Percentiles rank a stretch among this genome's conserved stretches.
These are phyloP conservation scores for Evernia prunastri DNA, from an alignment of 495 filamentous ascomycete species.

Conservation along the genomic window DNA sequence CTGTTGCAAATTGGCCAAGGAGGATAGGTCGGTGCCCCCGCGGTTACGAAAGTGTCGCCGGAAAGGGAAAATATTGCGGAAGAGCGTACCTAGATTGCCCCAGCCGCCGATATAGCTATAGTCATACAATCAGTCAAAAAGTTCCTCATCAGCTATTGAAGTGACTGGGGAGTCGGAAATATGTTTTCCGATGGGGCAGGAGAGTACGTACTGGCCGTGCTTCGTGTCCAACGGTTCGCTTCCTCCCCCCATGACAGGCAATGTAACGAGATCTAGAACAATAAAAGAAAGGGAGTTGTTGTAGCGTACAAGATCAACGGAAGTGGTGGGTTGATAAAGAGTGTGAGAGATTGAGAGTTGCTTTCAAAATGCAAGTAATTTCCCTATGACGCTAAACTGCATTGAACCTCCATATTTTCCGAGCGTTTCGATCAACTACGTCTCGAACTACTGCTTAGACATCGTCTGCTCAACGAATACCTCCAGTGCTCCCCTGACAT, in stretches of 20 bases:
- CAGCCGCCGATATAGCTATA: conserved; percentile 75
- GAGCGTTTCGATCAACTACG: conserved; percentile 4
- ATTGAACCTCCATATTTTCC: conserved; percentile 38
- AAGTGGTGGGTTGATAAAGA: background rate
- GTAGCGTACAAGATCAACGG: background rate
- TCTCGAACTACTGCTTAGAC: conserved; percentile 17
- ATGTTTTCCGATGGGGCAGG: background rate
- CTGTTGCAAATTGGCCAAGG: conserved; percentile 7
- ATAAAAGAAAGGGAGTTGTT: conserved; percentile 30
- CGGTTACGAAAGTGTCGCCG: background rate
- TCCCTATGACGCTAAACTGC: conserved; percentile 34
- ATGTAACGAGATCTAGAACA: conserved; percentile 28
- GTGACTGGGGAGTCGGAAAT: background rate
- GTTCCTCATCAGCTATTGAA: background rate
- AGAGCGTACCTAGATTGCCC: conserved; percentile 74
- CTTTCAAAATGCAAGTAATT: background rate
- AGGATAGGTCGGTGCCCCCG: background rate
- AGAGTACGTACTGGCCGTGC: conserved; percentile 62
- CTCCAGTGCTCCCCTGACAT: background rate
- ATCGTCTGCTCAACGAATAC: conserved; percentile 4
- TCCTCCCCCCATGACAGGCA: conserved; percentile 63
- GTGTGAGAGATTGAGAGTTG: background rate
- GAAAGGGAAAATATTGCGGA: conserved; percentile 10
- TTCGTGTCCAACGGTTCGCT: conserved; percentile 52
- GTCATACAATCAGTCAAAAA: conserved; percentile 28